These are phyloP conservation scores for Macadamia tetraphylla DNA, from an alignment of 164 flowering plant species.

Conservation along the genomic window DNA sequence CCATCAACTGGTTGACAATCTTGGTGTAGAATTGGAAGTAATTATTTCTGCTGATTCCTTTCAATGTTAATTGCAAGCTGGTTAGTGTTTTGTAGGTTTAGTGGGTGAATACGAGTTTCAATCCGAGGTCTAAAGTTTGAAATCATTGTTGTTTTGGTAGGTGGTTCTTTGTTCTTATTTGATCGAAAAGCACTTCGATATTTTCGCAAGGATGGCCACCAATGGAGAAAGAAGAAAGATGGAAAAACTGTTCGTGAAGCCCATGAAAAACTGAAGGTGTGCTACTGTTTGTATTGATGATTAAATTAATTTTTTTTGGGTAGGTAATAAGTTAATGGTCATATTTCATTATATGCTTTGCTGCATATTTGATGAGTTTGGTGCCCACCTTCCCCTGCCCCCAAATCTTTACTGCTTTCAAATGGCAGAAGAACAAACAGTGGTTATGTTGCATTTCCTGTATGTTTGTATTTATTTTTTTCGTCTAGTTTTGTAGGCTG, in stretches of 20 bases:
- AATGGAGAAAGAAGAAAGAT: conserved; percentile 92
- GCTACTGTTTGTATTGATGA: conserved; percentile 18
- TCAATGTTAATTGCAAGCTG: no score
- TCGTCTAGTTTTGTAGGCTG: conserved; percentile 43
- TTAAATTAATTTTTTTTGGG: background rate
- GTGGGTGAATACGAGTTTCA: no score
- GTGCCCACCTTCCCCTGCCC: no score
- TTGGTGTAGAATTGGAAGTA: no score
- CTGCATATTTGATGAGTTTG: background rate
- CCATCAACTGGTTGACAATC: no score
- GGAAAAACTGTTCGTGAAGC: conserved; percentile 93
- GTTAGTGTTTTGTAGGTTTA: no score
- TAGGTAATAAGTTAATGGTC: background rate
- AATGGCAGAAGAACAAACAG: no score
- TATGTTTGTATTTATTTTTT: conserved; percentile 1
- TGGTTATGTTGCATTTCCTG: background rate
- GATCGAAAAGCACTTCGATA: conserved; percentile 69
- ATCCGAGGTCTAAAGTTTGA: no score
- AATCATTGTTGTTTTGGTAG: background rate
- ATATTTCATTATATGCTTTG: background rate
- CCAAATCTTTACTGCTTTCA: no score
- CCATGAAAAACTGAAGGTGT: conserved; percentile 86
- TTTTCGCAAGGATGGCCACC: conserved; percentile 84
- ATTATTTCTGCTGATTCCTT: no score
- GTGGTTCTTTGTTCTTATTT: conserved; percentile 77